Conservation (phyloP, 139 green algal species). For the Eudorina sp. region DNA sequence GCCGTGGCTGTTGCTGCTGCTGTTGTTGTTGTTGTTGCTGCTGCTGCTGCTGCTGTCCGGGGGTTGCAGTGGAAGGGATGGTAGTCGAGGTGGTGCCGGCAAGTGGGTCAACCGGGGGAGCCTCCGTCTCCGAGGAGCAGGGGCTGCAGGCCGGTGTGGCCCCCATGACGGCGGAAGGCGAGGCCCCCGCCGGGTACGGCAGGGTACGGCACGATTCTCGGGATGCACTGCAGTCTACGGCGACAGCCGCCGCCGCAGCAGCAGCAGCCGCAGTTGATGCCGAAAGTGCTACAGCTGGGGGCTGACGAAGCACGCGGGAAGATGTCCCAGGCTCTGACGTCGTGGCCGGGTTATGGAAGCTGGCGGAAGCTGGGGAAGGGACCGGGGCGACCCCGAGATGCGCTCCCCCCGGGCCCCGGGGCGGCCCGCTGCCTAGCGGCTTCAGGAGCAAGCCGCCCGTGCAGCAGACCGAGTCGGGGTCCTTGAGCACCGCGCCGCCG, state of each 20-base stretch:
- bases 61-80: too few species aligned
- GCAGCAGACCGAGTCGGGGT: not conserved
- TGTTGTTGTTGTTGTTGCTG: too few species aligned
- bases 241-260: not conserved
- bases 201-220: not conserved
- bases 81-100: too few species aligned
- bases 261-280: not conserved
- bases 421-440: not conserved
- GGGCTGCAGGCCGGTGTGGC: not conserved
- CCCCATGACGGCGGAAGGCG: too few species aligned
- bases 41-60: too few species aligned
- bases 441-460: not conserved
- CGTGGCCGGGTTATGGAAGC: not conserved
- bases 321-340: not conserved
- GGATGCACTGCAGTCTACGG: not conserved
- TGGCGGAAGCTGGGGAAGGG: not conserved
- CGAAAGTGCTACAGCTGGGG: not conserved
- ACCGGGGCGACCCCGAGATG: too few species aligned
- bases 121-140: not conserved
- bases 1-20: too few species aligned
- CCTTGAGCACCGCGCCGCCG: not conserved
- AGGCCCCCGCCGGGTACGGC: not conserved
- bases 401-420: too few species aligned
- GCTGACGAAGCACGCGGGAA: not conserved
- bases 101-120: too few species aligned